phyloP scores from a whole-genome alignment of 257 asterid genomes.

The Lavandula angustifolia region DNA sequence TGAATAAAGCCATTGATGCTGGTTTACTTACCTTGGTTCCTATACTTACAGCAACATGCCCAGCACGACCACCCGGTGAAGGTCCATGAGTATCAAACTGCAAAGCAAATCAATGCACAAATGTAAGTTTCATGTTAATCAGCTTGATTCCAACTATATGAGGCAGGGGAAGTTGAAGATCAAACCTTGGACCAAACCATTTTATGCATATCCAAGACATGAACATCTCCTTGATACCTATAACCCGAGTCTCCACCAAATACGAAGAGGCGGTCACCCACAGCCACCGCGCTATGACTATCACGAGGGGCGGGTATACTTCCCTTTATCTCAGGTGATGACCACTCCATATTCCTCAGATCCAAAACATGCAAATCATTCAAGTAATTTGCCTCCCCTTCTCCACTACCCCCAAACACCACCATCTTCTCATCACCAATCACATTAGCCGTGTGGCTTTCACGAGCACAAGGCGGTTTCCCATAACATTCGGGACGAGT shows the following conservation, averaged over 20 bases:
- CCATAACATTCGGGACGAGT: slow-evolving; percentile 70
- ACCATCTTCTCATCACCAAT: slow-evolving; percentile 58
- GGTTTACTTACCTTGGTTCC: slow-evolving; percentile 74
- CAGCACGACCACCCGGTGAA: slow-evolving; percentile 80
- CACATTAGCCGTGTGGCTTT: slow-evolving; percentile 79
- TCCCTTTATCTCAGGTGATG: slow-evolving; percentile 60
- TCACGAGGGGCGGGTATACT: slow-evolving; percentile 73
- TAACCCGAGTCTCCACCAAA: slow-evolving; percentile 97
- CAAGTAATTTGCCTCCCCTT: slow-evolving; percentile 79
- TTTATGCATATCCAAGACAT: slow-evolving; percentile 67
- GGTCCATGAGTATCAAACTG: slow-evolving; percentile 65
- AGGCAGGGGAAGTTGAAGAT: background rate
- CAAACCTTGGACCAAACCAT: slow-evolving; percentile 77
- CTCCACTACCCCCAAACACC: slow-evolving; percentile 92
- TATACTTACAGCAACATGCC: slow-evolving; percentile 78
- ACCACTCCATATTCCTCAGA: slow-evolving; percentile 77
- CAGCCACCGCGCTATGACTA: slow-evolving; percentile 73
- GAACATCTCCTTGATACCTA: slow-evolving; percentile 72
- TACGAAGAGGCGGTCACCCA: slow-evolving; percentile 57
- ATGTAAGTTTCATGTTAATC: background rate
- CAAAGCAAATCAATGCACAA: background rate
- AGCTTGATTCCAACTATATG: no score
- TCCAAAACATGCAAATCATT: slow-evolving; percentile 80
- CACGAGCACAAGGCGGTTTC: slow-evolving; percentile 73
- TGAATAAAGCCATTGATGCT: background rate